phyloP scores from a whole-genome alignment of 2,329 filamentous ascomycete genomes.

The Talaromyces islandicus region DNA sequence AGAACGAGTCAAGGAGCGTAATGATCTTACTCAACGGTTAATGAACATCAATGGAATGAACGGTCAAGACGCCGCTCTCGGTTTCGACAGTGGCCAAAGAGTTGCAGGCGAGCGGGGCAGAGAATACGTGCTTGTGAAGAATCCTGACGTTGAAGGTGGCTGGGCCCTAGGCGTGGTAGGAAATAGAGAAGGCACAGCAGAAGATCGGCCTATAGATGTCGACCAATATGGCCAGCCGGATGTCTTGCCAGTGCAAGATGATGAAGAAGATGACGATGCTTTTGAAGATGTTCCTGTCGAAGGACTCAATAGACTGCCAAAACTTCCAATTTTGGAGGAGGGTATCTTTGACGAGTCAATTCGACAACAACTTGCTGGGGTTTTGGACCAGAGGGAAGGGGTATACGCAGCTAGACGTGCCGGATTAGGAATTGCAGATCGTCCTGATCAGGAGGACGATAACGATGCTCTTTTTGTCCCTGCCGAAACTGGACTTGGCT shows the following conservation, averaged over 20 bases:
- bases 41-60: conserved; percentile 95
- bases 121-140: conserved; percentile 95
- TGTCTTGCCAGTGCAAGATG: conserved; percentile 52
- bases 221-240: conserved; percentile 55
- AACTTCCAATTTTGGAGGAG: conserved; percentile 39
- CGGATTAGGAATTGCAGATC: conserved; percentile 7
- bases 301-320: conserved; percentile 78
- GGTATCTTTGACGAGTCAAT: conserved; percentile 32
- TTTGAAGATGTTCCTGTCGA: conserved; percentile 94
- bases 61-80: conserved; percentile 62
- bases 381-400: conserved; percentile 41
- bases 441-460: conserved; percentile 24
- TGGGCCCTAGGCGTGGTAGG: conserved; percentile 94
- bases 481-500: conserved; percentile 31
- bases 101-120: conserved; percentile 70
- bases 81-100: conserved; percentile 50
- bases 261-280: conserved; percentile 64
- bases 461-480: conserved; percentile 54
- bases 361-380: conserved; percentile 21
- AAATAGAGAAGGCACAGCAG: conserved; percentile 70
- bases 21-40: conserved; percentile 86
- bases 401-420: conserved; percentile 40
- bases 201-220: conserved; percentile 86
- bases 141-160: conserved; percentile 88
- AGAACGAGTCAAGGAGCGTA: conserved; percentile 84